Conservation (phyloP, 2,329 filamentous ascomycete species). For the Fusarium anguioides region DNA sequence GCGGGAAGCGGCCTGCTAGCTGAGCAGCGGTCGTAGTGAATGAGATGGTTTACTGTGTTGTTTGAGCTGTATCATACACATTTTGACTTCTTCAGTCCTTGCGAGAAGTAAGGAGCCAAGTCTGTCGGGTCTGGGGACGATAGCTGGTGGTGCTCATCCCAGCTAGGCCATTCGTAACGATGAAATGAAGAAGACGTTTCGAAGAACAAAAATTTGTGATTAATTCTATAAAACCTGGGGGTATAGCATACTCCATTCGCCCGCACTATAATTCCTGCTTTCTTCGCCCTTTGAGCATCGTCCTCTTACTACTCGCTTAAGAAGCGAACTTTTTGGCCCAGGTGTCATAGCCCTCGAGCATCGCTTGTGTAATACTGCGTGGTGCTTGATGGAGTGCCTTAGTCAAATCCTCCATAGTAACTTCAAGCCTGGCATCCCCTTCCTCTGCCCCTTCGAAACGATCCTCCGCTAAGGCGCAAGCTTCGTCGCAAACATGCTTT, state of each 20-base stretch:
- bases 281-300: too few species aligned
- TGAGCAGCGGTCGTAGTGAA: constrained; percentile 10
- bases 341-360: constrained; percentile 68
- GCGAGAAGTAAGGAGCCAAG: constrained; percentile 12
- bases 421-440: constrained; percentile 47
- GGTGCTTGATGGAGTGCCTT: constrained; percentile 59
- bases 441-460: constrained; percentile 44
- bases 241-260: too few species aligned
- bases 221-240: too few species aligned
- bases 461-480: constrained; percentile 57
- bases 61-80: constrained; percentile 39
- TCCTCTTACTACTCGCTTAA: too few species aligned
- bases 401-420: constrained; percentile 58
- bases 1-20: constrained; percentile 22
- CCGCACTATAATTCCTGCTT: too few species aligned
- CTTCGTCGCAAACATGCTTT: constrained; percentile 61
- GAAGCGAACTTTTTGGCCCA: constrained; percentile 64
- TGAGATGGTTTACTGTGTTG: constrained; percentile 11
- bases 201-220: constrained; percentile 6
- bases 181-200: constrained; percentile 30
- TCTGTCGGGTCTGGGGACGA: constrained; percentile 10
- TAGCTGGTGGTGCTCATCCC: constrained; percentile 16
- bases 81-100: constrained; percentile 32
- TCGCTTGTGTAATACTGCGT: constrained; percentile 68
- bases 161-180: constrained; percentile 26